Percentiles rank a stretch among this genome's conserved stretches.
These are phyloP conservation scores for Rusavskia elegans DNA, from an alignment of 495 filamentous ascomycete species.

Conservation along the genomic window DNA sequence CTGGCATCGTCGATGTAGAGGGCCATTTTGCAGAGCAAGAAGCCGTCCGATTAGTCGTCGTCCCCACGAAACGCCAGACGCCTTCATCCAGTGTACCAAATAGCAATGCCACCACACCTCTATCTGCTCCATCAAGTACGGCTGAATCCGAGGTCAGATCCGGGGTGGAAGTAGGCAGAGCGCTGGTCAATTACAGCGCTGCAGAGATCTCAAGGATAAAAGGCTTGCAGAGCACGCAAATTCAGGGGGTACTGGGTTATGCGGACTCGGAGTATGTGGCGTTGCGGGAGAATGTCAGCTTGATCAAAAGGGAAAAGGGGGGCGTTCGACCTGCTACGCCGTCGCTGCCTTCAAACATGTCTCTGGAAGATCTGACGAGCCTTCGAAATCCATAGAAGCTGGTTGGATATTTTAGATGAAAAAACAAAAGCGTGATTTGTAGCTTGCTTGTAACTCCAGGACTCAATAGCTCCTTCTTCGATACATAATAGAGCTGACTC, in stretches of 20 bases:
- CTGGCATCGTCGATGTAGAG: conserved; percentile 76
- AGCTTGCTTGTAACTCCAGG: background rate
- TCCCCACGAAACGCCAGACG: conserved; percentile 13
- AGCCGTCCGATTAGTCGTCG: conserved; percentile 69
- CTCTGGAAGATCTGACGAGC: background rate
- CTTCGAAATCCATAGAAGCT: background rate
- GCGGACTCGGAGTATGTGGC: conserved; percentile 92
- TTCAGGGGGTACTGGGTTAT: conserved; percentile 66
- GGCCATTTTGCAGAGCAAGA: conserved; percentile 85
- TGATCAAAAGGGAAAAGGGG: conserved; percentile 41
- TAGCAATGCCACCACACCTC: background rate
- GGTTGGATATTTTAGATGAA: too few relatives aligned
- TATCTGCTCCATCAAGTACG: background rate
- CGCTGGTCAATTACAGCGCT: conserved; percentile 87
- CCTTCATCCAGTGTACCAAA: background rate
- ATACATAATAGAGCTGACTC: background rate
- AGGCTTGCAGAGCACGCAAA: conserved; percentile 67
- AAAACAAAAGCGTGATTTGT: too few relatives aligned
- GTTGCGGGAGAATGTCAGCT: conserved; percentile 71
- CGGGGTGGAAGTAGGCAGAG: conserved; percentile 69
- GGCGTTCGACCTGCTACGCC: conserved; percentile 29
- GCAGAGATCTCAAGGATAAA: conserved; percentile 69
- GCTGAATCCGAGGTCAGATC: conserved; percentile 22
- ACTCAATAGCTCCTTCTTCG: too few relatives aligned
- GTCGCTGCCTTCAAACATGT: conserved; percentile 1